Conservation (phyloP, 1,139 yeast genomes). For the Taphrina betulina region DNA sequence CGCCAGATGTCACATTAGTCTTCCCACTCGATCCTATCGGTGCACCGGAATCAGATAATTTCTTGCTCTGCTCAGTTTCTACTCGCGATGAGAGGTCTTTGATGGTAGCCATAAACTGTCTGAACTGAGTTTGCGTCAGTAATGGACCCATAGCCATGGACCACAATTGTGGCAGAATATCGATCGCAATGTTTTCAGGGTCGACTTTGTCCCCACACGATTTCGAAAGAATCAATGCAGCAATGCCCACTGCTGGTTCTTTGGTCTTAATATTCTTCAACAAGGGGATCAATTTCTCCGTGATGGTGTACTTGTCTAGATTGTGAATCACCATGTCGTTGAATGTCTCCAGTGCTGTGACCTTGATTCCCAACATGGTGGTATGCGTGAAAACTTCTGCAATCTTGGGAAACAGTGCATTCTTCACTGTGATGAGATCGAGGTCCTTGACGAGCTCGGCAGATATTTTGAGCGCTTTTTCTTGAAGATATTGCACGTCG, state of each 20-base stretch:
- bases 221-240: constrained; percentile 56
- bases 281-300: constrained; percentile 75
- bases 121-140: constrained; percentile 49
- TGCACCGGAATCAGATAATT: constrained; percentile 36
- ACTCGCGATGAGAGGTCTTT: constrained; percentile 47
- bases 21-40: constrained; percentile 9
- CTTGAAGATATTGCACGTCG: constrained; percentile 55
- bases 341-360: constrained; percentile 66
- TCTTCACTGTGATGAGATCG: constrained; percentile 73
- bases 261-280: constrained; percentile 72
- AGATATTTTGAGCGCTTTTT: constrained; percentile 53
- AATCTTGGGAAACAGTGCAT: constrained; percentile 67
- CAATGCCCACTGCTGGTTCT: constrained; percentile 64
- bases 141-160: constrained; percentile 51
- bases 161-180: constrained; percentile 54
- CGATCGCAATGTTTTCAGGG: constrained; percentile 50
- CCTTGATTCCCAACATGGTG: constrained; percentile 73
- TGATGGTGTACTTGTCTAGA: constrained; percentile 68
- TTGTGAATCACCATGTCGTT: constrained; percentile 57
- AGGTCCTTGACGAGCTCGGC: constrained; percentile 51
- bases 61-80: constrained; percentile 45
- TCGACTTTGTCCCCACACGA: constrained; percentile 46
- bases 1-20: constrained; percentile 6
- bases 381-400: constrained; percentile 77
- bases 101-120: constrained; percentile 45